Percentiles rank a stretch among this genome's conserved stretches.
phyloP scores from a whole-genome alignment of 208 protist genomes.

The Spongospora subterranea region DNA sequence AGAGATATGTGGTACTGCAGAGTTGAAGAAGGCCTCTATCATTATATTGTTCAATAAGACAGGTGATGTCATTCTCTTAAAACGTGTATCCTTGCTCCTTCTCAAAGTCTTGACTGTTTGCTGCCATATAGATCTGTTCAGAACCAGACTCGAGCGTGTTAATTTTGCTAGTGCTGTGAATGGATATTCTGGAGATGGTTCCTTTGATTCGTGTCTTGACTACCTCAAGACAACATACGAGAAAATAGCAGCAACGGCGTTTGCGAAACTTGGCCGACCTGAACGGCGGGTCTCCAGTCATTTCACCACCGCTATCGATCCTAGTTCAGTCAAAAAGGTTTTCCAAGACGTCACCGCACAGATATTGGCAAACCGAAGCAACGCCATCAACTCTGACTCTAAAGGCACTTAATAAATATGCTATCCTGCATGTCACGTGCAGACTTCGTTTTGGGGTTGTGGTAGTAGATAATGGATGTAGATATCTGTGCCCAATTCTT shows the following conservation, averaged over 20 bases:
- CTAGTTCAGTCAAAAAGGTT: background rate
- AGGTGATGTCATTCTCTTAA: background rate
- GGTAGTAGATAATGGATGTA: too few relatives aligned
- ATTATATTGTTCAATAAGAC: constrained; percentile 41
- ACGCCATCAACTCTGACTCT: too few relatives aligned
- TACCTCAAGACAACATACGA: background rate
- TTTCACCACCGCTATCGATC: constrained; percentile 43
- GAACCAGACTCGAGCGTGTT: background rate
- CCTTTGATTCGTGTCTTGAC: background rate
- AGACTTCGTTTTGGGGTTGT: too few relatives aligned
- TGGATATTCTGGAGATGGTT: constrained; percentile 31
- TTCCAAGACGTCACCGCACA: background rate
- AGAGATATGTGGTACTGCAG: background rate
- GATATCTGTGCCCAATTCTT: too few relatives aligned
- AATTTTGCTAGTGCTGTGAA: background rate
- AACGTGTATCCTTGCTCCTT: too few relatives aligned
- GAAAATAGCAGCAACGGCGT: background rate
- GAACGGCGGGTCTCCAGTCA: background rate
- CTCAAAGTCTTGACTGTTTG: background rate
- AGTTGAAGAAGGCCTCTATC: background rate
- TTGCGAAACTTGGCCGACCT: background rate
- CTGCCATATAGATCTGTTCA: constrained; percentile 25
- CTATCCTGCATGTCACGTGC: too few relatives aligned
- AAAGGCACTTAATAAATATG: too few relatives aligned
- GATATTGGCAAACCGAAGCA: background rate